Conservation (phyloP, 2,329 filamentous ascomycete genomes). For the Nemania abortiva region DNA sequence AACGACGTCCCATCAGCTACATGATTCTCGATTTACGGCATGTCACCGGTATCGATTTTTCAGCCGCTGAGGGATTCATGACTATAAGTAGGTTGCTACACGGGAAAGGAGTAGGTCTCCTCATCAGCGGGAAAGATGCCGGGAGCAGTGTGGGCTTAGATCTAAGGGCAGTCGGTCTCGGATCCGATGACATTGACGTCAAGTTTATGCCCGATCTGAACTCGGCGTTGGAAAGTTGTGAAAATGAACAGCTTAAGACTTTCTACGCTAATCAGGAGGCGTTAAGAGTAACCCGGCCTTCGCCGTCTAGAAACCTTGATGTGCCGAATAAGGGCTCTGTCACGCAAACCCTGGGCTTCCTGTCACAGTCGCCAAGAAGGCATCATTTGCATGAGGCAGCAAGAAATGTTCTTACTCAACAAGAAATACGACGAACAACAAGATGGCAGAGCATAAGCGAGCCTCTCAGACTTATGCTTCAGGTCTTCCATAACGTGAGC, state of each 20-base stretch:
- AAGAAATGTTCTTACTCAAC: constrained; percentile 76
- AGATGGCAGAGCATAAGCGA: constrained; percentile 91
- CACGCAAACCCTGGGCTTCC: constrained; percentile 52
- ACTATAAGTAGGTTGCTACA: constrained; percentile 87
- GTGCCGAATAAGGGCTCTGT: constrained; percentile 58
- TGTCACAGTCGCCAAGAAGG: constrained; percentile 84
- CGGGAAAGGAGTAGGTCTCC: constrained; percentile 81
- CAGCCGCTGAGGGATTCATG: constrained; percentile 93
- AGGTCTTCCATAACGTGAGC: constrained; percentile 93
- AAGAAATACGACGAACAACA: constrained; percentile 68
- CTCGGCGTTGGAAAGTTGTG: constrained; percentile 91
- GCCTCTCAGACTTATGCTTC: constrained; percentile 89
- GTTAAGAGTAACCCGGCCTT: constrained; percentile 60
- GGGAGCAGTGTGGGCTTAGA: constrained; percentile 81
- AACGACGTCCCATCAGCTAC: constrained; percentile 83
- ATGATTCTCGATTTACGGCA: constrained; percentile 89
- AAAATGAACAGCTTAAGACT: constrained; percentile 90
- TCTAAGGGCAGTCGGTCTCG: constrained; percentile 86
- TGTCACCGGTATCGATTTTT: constrained; percentile 95
- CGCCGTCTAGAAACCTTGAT: constrained; percentile 60
- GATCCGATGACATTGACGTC: constrained; percentile 77
- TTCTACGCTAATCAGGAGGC: constrained; percentile 79
- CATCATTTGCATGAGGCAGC: constrained; percentile 84
- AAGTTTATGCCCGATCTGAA: constrained; percentile 90
- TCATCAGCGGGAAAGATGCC: constrained; percentile 84